Percentiles rank a stretch among this genome's conserved stretches.
Conservation (phyloP, 768 basidiomycete genomes). For the Suillus hirtellus region DNA sequence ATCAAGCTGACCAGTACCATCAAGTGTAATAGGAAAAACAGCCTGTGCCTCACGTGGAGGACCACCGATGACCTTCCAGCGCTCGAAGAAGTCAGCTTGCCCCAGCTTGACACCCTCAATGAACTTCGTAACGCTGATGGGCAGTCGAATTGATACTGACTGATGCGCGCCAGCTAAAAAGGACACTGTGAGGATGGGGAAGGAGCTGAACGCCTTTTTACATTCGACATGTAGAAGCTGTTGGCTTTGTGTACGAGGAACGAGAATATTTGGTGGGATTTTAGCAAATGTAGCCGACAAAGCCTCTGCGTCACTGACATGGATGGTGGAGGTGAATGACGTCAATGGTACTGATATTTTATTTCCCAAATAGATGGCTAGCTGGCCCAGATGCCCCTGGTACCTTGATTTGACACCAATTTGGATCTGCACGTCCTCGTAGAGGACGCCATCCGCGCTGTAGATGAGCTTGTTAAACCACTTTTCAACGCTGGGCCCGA, state of each 20-base stretch:
- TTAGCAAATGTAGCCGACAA: constrained; percentile 86
- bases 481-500: constrained; percentile 75
- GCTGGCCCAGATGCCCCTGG: constrained; percentile 90
- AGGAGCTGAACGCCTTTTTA: constrained; percentile 75
- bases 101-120: constrained; percentile 89
- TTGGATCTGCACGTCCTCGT: constrained; percentile 94
- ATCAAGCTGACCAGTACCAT: constrained; percentile 71
- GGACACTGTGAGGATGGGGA: constrained; percentile 83
- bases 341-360: constrained; percentile 88
- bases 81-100: constrained; percentile 88
- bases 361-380: constrained; percentile 96
- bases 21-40: constrained; percentile 80
- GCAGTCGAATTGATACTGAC: constrained; percentile 78
- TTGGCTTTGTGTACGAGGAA: constrained; percentile 85
- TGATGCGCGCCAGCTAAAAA: constrained; percentile 94
- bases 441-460: constrained; percentile 83
- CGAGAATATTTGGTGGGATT: constrained; percentile 81
- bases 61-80: constrained; percentile 98
- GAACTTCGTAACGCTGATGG: constrained; percentile 88
- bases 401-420: constrained; percentile 96
- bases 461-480: constrained; percentile 88
- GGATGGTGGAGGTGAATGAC: constrained; percentile 83
- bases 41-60: constrained; percentile 89
- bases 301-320: constrained; percentile 71
- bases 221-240: constrained; percentile 94